phyloP scores from a whole-genome alignment of 805 yeast species.

The Schwanniomyces polymorphus region DNA sequence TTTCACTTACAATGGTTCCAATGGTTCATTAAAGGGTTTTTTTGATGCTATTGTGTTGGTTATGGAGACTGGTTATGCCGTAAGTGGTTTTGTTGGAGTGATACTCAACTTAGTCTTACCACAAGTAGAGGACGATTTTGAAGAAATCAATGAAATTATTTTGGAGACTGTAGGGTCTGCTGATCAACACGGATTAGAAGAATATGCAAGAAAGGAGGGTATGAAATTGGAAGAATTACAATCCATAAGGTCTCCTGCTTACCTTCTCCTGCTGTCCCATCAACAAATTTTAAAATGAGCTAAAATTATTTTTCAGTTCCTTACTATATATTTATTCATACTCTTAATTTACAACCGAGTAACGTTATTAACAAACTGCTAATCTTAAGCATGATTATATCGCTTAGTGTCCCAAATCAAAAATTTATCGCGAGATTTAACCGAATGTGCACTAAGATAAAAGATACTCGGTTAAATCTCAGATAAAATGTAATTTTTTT shows the following conservation, averaged over 20 bases:
- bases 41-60: slow-evolving; percentile 67
- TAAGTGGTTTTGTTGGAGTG: slow-evolving; percentile 65
- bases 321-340: not conserved
- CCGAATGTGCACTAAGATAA: not conserved
- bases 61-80: slow-evolving; percentile 72
- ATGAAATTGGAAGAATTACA: slow-evolving; percentile 22
- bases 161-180: slow-evolving; percentile 43
- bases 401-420: no score
- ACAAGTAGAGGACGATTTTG: slow-evolving; percentile 51
- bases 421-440: not conserved
- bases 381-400: no score
- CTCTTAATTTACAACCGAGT: not conserved
- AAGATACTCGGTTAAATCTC: not conserved
- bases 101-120: slow-evolving; percentile 63
- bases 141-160: slow-evolving; percentile 47
- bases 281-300: not conserved
- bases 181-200: slow-evolving; percentile 34
- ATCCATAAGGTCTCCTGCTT: slow-evolving; percentile 9
- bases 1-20: slow-evolving; percentile 66
- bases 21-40: slow-evolving; percentile 58
- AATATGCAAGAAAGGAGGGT: slow-evolving; percentile 31
- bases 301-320: not conserved
- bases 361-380: not conserved
- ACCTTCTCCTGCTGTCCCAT: not conserved
- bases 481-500: not conserved